Evolutionary conservation across 129 eudicot genomes (phyloP).

Genomic region (Centrapalus pauciflorus): DNA sequence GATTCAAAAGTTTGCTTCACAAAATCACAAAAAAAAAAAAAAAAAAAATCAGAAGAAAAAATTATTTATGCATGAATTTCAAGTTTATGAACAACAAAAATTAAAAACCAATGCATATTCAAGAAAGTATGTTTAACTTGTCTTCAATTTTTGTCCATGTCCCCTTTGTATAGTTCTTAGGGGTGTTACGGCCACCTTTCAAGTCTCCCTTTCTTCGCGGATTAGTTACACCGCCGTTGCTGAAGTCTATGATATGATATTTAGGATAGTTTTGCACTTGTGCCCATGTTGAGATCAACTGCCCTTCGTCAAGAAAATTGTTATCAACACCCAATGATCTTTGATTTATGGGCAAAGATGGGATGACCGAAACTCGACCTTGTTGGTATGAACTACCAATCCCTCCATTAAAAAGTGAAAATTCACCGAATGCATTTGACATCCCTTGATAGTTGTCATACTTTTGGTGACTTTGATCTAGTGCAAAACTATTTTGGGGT

Average conservation of each 20-base stretch:
- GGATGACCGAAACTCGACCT: conserved; percentile 20
- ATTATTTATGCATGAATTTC: conserved; percentile 7
- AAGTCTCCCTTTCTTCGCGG: neutral
- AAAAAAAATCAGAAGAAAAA: too few relatives aligned
- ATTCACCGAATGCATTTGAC: conserved; percentile 11
- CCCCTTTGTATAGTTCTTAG: conserved; percentile 34
- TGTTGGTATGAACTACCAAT: neutral
- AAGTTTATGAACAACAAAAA: neutral
- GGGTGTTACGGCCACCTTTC: conserved; percentile 1
- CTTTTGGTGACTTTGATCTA: conserved; percentile 16
- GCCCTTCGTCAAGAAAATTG: neutral
- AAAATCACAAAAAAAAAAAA: conserved; percentile 14
- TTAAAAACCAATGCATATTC: neutral
- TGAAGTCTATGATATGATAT: neutral
- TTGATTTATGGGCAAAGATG: conserved; percentile 12
- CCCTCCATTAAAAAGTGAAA: conserved; percentile 12
- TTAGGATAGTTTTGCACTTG: conserved; percentile 2
- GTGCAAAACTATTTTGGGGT: conserved; percentile 32
- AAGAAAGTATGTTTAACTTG: conserved; percentile 30
- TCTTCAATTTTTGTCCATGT: conserved; percentile 66
- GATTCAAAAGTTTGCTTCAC: conserved; percentile 34
- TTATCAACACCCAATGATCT: conserved; percentile 5
- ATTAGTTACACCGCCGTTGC: neutral
- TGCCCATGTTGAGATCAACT: neutral
- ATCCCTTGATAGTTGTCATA: conserved; percentile 2